A percentile compares a stretch with the other conserved stretches of the same genome.
Evolutionary conservation across 768 basidiomycete species (phyloP).

Genomic region (Dioszegia hungarica): DNA sequence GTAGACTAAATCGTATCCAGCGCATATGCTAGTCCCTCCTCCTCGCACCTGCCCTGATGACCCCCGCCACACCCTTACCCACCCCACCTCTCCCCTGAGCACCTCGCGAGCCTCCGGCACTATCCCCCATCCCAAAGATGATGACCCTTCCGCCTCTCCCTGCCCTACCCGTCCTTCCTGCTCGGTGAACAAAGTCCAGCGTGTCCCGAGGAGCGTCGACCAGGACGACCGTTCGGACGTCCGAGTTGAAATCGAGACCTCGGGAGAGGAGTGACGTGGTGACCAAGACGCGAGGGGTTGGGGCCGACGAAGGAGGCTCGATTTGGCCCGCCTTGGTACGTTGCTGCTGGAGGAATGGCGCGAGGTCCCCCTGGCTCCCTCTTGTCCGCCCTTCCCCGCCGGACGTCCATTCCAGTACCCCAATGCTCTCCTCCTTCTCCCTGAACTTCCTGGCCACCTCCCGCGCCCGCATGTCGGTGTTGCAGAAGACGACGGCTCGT

Average conservation of each 20-base stretch:
- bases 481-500: constrained; percentile 78
- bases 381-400: constrained; percentile 57
- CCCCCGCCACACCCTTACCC: constrained; percentile 10
- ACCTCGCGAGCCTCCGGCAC: constrained; percentile 3
- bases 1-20: too few relatives aligned
- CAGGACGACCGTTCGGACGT: constrained; percentile 77
- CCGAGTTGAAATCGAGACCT: constrained; percentile 77
- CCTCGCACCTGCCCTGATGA: not conserved
- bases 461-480: constrained; percentile 65
- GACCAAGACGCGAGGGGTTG: constrained; percentile 57
- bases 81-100: constrained; percentile 2
- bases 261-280: constrained; percentile 88
- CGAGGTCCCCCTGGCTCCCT: constrained; percentile 72
- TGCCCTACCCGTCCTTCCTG: constrained; percentile 75
- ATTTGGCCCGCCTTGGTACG: not conserved
- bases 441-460: constrained; percentile 60
- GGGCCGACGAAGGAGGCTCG: not conserved
- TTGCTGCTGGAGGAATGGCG: constrained; percentile 58
- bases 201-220: constrained; percentile 82
- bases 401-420: constrained; percentile 58
- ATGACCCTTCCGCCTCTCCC: constrained; percentile 43
- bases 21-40: not conserved
- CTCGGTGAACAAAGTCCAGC: constrained; percentile 87
- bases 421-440: constrained; percentile 60
- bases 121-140: constrained; percentile 40